These are phyloP conservation scores for Chaetomium strumarium DNA, from an alignment of 2,329 filamentous ascomycete genomes.

Conservation along the genomic window DNA sequence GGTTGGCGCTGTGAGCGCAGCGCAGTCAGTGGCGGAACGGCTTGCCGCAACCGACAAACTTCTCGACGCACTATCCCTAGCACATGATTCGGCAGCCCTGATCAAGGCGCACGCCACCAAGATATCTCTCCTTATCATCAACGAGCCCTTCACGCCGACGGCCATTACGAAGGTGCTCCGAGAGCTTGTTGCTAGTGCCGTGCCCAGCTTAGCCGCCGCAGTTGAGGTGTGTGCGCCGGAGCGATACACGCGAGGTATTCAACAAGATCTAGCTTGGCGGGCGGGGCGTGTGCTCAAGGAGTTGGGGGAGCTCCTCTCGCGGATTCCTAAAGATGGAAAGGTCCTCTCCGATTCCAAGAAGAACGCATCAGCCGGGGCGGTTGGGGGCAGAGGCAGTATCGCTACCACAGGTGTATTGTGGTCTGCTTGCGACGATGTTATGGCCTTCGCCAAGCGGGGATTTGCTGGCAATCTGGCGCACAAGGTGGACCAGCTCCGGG, in stretches of 20 bases:
- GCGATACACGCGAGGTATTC: conserved; percentile 58
- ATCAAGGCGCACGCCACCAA: conserved; percentile 82
- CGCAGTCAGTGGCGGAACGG: conserved; percentile 11
- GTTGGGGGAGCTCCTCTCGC: conserved; percentile 52
- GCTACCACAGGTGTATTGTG: conserved; percentile 72
- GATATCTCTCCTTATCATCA: conserved; percentile 78
- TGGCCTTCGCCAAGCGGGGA: conserved; percentile 58
- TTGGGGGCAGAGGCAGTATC: conserved; percentile 46
- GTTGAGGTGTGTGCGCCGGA: conserved; percentile 58
- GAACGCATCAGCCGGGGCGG: conserved; percentile 33
- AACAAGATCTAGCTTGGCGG: conserved; percentile 56
- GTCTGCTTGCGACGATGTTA: conserved; percentile 72
- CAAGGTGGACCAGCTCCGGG: conserved; percentile 68
- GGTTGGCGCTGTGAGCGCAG: conserved; percentile 15
- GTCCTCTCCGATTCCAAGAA: conserved; percentile 43
- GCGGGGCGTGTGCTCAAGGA: conserved; percentile 57
- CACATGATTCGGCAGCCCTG: conserved; percentile 65
- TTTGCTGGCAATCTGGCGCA: conserved; percentile 63
- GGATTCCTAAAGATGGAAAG: conserved; percentile 55
- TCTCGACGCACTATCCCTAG: conserved; percentile 58
- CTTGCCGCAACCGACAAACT: conserved; percentile 11
- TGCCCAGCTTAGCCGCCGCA: conserved; percentile 68
- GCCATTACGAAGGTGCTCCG: conserved; percentile 66
- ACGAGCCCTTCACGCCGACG: conserved; percentile 75
- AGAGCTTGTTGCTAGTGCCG: conserved; percentile 64